Evolutionary conservation across 2,329 filamentous ascomycete genomes (phyloP).

Genomic region (Sporothrix sp.): DNA sequence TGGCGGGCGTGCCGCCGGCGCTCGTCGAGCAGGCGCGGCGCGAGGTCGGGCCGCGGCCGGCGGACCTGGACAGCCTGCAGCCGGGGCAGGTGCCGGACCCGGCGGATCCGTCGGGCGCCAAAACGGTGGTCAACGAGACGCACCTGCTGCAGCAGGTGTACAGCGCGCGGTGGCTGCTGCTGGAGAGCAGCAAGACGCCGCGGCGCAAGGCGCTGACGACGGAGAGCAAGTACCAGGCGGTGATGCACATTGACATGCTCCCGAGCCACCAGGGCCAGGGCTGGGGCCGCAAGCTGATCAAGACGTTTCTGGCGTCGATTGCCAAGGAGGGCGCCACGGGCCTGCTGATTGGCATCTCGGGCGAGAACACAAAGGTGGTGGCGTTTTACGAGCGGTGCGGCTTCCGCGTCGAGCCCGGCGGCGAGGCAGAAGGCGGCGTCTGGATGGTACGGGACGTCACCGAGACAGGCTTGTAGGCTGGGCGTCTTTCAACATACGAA

Average conservation of each 20-base stretch:
- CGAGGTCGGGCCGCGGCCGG: constrained; percentile 22
- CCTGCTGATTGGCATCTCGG: constrained; percentile 35
- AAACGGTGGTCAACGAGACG: constrained; percentile 22
- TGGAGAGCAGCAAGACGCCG: constrained; percentile 22
- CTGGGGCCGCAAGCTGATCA: constrained; percentile 35
- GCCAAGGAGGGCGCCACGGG: constrained; percentile 22
- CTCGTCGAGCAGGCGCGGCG: constrained; percentile 11
- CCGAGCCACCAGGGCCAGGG: constrained; percentile 32
- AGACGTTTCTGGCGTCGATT: constrained; percentile 32
- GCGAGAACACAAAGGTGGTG: constrained; percentile 39
- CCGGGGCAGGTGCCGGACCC: constrained; percentile 23
- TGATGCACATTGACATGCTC: constrained; percentile 42
- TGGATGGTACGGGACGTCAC: constrained; percentile 35
- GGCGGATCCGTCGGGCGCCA: neutral
- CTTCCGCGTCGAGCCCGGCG: constrained; percentile 31
- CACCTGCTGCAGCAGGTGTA: constrained; percentile 34
- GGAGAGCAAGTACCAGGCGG: constrained; percentile 28
- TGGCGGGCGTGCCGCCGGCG: neutral
- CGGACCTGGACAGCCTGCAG: constrained; percentile 23
- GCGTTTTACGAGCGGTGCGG: constrained; percentile 39
- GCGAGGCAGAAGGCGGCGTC: constrained; percentile 26
- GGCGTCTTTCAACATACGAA: no score
- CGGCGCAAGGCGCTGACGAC: constrained; percentile 27
- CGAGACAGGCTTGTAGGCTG: neutral
- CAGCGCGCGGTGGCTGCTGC: constrained; percentile 31